These are phyloP conservation scores for Leucaena leucocephala DNA, from an alignment of 306 rosid species.

Conservation along the genomic window DNA sequence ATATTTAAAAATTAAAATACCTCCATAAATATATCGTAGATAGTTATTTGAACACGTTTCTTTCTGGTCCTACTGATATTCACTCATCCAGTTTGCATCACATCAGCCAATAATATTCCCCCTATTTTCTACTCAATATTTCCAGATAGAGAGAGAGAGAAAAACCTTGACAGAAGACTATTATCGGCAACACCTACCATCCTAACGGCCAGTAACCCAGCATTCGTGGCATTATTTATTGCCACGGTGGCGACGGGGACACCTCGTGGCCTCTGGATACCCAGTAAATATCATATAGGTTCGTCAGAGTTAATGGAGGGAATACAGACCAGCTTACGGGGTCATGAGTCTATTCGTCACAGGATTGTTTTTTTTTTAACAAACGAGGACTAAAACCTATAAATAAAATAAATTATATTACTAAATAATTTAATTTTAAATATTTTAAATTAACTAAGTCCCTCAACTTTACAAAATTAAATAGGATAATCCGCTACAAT, in stretches of 20 bases:
- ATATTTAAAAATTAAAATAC: no score
- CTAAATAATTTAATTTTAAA: no score
- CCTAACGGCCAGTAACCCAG: conserved; percentile 73
- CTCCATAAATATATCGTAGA: no score
- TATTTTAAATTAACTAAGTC: no score
- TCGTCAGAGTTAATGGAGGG: background rate
- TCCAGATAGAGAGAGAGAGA: background rate
- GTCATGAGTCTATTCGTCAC: no score
- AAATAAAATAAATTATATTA: no score
- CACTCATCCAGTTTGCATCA: conserved; percentile 44
- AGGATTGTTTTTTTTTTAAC: no score
- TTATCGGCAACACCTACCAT: conserved; percentile 52
- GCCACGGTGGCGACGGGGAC: conserved; percentile 92
- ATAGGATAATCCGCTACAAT: no score
- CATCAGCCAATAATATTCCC: background rate
- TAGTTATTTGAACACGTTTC: no score
- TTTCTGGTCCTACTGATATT: conserved; percentile 70
- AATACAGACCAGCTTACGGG: no score
- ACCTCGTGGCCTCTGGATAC: conserved; percentile 80
- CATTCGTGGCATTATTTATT: conserved; percentile 81
- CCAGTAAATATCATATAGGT: background rate
- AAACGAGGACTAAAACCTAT: no score
- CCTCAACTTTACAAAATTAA: no score
- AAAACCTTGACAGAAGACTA: conserved; percentile 65
- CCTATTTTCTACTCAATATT: background rate